phyloP scores from a whole-genome alignment of 2,329 filamentous ascomycete species.

The Penicillium janthinellum region DNA sequence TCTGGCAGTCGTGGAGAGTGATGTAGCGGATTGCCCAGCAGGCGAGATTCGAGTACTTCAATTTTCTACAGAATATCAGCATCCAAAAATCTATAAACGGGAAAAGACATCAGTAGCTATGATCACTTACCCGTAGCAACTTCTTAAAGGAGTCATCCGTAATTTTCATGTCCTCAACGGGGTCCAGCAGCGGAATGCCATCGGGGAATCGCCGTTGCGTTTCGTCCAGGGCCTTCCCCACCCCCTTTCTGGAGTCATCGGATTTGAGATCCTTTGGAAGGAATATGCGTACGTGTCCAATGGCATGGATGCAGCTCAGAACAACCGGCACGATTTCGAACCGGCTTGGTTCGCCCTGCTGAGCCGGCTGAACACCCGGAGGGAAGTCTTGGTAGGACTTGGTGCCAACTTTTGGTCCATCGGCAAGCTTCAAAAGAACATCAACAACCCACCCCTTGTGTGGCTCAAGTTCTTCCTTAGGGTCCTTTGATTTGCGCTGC shows the following conservation, averaged over 20 bases:
- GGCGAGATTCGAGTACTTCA: constrained; percentile 87
- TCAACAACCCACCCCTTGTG: constrained; percentile 83
- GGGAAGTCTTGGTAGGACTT: constrained; percentile 66
- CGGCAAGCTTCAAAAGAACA: constrained; percentile 69
- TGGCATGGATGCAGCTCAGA: constrained; percentile 78
- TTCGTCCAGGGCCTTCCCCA: constrained; percentile 71
- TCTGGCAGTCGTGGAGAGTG: constrained; percentile 81
- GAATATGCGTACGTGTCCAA: constrained; percentile 82
- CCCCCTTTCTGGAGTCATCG: constrained; percentile 67
- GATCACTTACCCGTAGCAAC: constrained; percentile 63
- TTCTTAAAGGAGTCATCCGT: constrained; percentile 91
- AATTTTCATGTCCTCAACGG: constrained; percentile 95
- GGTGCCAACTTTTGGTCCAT: constrained; percentile 53
- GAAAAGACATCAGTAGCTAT: background rate
- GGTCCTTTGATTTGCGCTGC: constrained; percentile 65
- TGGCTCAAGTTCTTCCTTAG: constrained; percentile 66
- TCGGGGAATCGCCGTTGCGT: constrained; percentile 88
- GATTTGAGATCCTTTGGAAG: constrained; percentile 75
- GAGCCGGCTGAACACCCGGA: constrained; percentile 61
- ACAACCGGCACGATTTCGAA: constrained; percentile 86
- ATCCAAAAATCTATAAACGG: too few species aligned
- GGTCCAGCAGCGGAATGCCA: constrained; percentile 84
- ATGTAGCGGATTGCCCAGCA: constrained; percentile 87
- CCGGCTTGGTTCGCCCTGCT: constrained; percentile 65
- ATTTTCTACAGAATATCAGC: constrained; percentile 69